phyloP scores from a whole-genome alignment of 2,329 filamentous ascomycete species.

The Zymoseptoria brevis region DNA sequence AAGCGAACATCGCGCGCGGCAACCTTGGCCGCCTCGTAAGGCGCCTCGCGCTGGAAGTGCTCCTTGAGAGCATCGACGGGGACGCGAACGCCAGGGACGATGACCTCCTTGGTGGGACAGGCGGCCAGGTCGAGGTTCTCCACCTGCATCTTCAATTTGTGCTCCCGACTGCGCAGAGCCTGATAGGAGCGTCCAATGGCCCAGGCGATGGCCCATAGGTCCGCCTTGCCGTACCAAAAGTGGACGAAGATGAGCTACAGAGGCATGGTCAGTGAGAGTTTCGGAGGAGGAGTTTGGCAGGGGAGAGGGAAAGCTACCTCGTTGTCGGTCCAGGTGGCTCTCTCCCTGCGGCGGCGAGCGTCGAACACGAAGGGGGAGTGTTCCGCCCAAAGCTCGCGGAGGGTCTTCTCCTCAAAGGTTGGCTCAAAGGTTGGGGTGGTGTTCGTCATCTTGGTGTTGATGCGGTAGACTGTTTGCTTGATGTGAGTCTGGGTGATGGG shows the following conservation, averaged over 20 bases:
- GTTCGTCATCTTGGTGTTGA: background rate
- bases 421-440: background rate
- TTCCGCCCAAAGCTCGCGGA: background rate
- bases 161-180: background rate
- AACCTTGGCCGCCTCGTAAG: background rate
- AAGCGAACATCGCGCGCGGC: background rate
- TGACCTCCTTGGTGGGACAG: background rate
- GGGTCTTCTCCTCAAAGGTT: background rate
- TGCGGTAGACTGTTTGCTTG: background rate
- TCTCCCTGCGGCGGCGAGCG: background rate
- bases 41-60: background rate
- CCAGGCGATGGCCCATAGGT: background rate
- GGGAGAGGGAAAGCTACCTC: background rate
- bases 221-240: background rate
- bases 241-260: background rate
- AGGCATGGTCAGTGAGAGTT: background rate
- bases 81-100: background rate
- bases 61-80: background rate
- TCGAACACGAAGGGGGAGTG: background rate
- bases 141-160: background rate
- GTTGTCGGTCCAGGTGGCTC: background rate
- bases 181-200: background rate
- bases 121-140: background rate
- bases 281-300: background rate
- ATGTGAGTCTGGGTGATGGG: background rate